Base-by-base conservation (phyloP, 257 asterid species). In the Forsythia suspensa region DNA sequence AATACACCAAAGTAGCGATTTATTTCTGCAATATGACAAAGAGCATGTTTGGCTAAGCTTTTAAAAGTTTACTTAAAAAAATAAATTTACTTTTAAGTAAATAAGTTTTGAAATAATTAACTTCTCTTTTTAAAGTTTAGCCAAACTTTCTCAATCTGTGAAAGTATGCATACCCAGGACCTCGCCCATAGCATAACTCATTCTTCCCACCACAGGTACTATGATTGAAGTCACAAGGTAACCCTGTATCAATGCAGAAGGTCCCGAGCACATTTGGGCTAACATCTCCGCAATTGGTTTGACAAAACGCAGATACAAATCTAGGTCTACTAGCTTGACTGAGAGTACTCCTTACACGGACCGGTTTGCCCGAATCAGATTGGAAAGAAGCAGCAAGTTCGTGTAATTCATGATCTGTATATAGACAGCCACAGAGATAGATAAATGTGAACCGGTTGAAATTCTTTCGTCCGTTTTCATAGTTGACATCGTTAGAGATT, bases 211-310 rank as follows among this genome's bases (percentile, higher is more conserved):
- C 89, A 79, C 99, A 96, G 63, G 99, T 96, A 79, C 99, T 96
- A 42, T 92, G 97, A 84, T 96, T 96, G 91, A 96, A 96, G 73
- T 96, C 98, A 80, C 99, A 96, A 81, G 98, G 95, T 82, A 94
- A 76, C 74, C 99, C 99, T 12, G 99, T 91, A 85, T 96, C 99
- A 18, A 48, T 87, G 84, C 99, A 96, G 90, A 92, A 96, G 55
- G 99, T 91, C 78, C 99, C 99, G 12, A 94, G 99, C 82, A 92
- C 98, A 88, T 96, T 96, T 37, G 99, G 99, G 82, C 99, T 94
- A 80, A 96, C 98, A 71, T 96, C 99, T 7, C 99, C 99, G 72
- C 99, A 96, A 79, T 96, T 96, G 77, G 91, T 82, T 82, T 96
- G 99, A 85, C 99, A 96, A 89, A 94, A 96, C 80, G 99, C 97